A percentile compares a stretch with the other conserved stretches of the same genome.
phyloP scores from a whole-genome alignment of 352 stramenopile genomes.

The Phytopythium boreale region DNA sequence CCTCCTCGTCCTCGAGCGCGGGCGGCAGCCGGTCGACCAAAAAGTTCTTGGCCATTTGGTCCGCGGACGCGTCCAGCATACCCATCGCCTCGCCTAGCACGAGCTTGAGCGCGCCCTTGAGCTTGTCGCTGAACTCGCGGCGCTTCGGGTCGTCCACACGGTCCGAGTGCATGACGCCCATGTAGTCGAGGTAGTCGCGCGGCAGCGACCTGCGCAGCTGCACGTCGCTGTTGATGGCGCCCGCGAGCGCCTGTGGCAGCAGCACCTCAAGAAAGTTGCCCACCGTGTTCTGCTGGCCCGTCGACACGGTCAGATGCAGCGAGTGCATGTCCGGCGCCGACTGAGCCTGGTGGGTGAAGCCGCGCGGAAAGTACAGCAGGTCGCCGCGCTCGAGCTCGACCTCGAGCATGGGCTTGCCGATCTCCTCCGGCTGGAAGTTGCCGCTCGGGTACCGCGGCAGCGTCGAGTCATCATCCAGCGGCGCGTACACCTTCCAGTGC shows the following conservation, averaged over 20 bases:
- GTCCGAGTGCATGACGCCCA: constrained; percentile 88
- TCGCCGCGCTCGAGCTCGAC: constrained; percentile 82
- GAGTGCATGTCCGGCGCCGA: constrained; percentile 60
- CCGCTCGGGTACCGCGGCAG: constrained; percentile 66
- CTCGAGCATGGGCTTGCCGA: constrained; percentile 77
- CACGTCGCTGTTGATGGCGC: constrained; percentile 57
- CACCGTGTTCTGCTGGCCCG: constrained; percentile 82
- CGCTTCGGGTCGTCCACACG: constrained; percentile 39
- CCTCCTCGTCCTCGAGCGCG: constrained; percentile 66
- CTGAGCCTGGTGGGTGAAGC: constrained; percentile 87
- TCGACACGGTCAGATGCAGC: constrained; percentile 89
- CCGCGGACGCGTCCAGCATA: constrained; percentile 67
- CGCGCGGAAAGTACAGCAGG: constrained; percentile 90
- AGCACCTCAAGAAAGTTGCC: constrained; percentile 73
- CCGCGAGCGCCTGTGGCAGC: constrained; percentile 53
- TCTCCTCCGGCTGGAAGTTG: constrained; percentile 74
- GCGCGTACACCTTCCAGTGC: constrained; percentile 90
- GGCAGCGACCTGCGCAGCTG: constrained; percentile 71
- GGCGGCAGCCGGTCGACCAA: constrained; percentile 76
- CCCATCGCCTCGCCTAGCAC: constrained; percentile 63
- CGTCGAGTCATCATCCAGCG: constrained; percentile 45
- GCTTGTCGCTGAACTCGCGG: constrained; percentile 41
- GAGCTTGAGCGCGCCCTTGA: constrained; percentile 58
- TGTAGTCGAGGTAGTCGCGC: constrained; percentile 85
- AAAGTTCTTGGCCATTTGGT: constrained; percentile 86